Evolutionary conservation across 73 alveolate species (phyloP).

Genomic region (Paramecium tetraurelia): DNA sequence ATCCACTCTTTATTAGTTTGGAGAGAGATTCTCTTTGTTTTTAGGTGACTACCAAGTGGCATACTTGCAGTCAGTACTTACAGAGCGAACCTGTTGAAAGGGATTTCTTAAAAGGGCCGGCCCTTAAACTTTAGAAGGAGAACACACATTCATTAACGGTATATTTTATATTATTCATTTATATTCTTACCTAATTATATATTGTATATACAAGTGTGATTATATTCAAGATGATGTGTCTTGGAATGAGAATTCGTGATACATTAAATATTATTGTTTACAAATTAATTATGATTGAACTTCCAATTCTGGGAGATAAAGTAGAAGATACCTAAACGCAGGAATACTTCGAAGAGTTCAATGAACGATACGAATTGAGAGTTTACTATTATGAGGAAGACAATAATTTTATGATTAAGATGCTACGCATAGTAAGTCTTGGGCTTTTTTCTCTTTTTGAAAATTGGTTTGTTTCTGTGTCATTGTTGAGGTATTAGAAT

Average conservation of each 20-base stretch:
- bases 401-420: background rate
- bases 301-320: slow-evolving; percentile 4
- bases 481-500: background rate
- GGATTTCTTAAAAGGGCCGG: background rate
- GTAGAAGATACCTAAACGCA: background rate
- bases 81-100: background rate
- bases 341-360: background rate
- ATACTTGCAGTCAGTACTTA: background rate
- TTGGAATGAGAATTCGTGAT: background rate
- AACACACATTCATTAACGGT: slow-evolving; percentile 31
- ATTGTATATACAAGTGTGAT: background rate
- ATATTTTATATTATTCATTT: background rate
- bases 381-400: background rate
- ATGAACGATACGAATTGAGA: background rate
- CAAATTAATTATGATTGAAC: background rate
- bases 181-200: background rate
- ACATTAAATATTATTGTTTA: background rate
- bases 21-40: background rate
- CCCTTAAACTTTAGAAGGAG: background rate
- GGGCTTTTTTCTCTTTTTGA: background rate
- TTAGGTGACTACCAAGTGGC: slow-evolving; percentile 7
- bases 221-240: background rate
- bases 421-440: background rate
- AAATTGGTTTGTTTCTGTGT: background rate
- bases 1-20: background rate